A percentile compares a stretch with the other conserved stretches of the same genome.
These are phyloP conservation scores for Brettanomyces custersianus DNA, from an alignment of 805 yeast genomes.

Conservation along the genomic window DNA sequence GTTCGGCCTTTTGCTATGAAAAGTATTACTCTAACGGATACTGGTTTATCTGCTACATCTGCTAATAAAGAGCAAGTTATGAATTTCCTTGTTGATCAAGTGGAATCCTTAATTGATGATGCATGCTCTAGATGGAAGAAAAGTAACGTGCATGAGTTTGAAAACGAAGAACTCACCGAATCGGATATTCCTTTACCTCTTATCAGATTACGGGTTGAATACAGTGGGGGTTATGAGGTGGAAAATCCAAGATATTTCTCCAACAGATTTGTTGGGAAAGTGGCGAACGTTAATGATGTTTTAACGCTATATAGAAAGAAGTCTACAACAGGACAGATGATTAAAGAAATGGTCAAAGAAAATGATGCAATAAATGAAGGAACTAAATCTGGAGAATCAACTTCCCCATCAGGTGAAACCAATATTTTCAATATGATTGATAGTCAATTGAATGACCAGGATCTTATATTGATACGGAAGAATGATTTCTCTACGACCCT, in stretches of 20 bases:
- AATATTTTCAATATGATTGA: conserved; percentile 45
- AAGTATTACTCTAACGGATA: conserved; percentile 46
- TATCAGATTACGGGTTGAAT: conserved; percentile 76
- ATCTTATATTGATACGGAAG: conserved; percentile 64
- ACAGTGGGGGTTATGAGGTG: conserved; percentile 83
- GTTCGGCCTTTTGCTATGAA: conserved; percentile 79
- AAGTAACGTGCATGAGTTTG: conserved; percentile 18
- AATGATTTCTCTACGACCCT: conserved; percentile 68
- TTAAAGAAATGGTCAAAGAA: conserved; percentile 9
- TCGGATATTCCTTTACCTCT: conserved; percentile 66
- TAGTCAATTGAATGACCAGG: conserved; percentile 51
- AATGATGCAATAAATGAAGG: conserved; percentile 22
- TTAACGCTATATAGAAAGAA: conserved; percentile 54
- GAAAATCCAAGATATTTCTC: conserved; percentile 88
- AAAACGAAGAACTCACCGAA: conserved; percentile 21
- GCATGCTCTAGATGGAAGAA: conserved; percentile 45
- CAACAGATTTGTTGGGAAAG: conserved; percentile 79
- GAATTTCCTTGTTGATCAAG: conserved; percentile 49
- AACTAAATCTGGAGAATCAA: conserved; percentile 10
- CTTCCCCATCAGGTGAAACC: conserved; percentile 17
- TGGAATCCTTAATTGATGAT: conserved; percentile 54
- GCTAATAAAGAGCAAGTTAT: conserved; percentile 54
- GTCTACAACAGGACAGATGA: conserved; percentile 9
- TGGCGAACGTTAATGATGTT: conserved; percentile 87
- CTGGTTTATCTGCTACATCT: conserved; percentile 50